Percentiles rank a stretch among this genome's conserved stretches.
Evolutionary conservation across 2,329 filamentous ascomycete genomes (phyloP).

Genomic region (Pseudogymnoascus sp.): DNA sequence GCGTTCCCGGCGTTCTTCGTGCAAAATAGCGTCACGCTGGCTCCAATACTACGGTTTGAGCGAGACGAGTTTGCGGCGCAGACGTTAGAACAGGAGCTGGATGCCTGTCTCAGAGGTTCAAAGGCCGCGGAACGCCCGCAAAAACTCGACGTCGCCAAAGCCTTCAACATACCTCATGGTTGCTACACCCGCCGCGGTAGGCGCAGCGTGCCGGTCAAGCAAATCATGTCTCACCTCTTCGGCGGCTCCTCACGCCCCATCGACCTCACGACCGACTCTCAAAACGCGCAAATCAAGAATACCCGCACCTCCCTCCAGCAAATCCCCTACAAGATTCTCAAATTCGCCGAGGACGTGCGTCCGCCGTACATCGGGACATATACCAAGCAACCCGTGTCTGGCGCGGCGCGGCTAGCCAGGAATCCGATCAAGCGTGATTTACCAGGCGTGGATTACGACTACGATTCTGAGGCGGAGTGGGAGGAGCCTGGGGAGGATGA

Average conservation of each 20-base stretch:
- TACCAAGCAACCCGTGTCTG: constrained; percentile 39
- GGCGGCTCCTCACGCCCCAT: constrained; percentile 22
- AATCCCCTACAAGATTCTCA: constrained; percentile 26
- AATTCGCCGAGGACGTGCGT: constrained; percentile 56
- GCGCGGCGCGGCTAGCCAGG: constrained; percentile 43
- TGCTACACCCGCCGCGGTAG: constrained; percentile 36
- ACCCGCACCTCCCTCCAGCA: constrained; percentile 18
- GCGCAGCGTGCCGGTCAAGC: constrained; percentile 20
- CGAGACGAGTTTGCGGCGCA: constrained; percentile 50
- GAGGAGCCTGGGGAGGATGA: constrained; percentile 56
- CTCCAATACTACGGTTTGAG: constrained; percentile 45
- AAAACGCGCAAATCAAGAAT: constrained; percentile 26
- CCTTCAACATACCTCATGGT: constrained; percentile 38
- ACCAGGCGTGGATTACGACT: constrained; percentile 65
- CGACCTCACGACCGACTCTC: constrained; percentile 27
- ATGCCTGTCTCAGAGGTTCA: constrained; percentile 43
- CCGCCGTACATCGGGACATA: constrained; percentile 67
- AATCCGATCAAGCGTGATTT: constrained; percentile 48
- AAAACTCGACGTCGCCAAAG: constrained; percentile 38
- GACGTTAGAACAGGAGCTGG: constrained; percentile 44
- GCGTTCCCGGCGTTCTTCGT: constrained; percentile 77
- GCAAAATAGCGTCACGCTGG: constrained; percentile 64
- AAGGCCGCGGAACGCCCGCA: constrained; percentile 37
- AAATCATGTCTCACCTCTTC: constrained; percentile 26
- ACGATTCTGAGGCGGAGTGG: constrained; percentile 83